Evolutionary conservation across 2,329 filamentous ascomycete genomes (phyloP), one percentile per base, ranked within the genome.

Genomic region (Colletotrichum somersetense): DNA sequence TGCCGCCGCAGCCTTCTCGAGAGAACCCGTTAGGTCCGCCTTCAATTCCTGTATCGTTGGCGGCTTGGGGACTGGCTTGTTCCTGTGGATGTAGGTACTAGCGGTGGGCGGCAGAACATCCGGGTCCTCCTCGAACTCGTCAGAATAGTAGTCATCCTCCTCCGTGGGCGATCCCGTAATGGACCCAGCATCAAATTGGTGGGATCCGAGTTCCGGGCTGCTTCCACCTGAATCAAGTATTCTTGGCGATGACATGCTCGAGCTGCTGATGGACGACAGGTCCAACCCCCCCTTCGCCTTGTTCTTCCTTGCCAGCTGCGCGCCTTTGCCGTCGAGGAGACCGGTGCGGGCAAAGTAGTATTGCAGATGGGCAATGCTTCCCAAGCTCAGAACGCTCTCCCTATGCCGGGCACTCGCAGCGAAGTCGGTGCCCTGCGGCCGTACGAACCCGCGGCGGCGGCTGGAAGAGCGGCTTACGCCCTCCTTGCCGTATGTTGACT

Each of bases 301-400:
- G 78, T 89, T 91, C 80, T 92, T 92, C 77, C 92, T 92, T 30
- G 93, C 92, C 71, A 97, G 84, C 80, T 97, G 93, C 66, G 91
- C 96, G 46, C 95, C 96, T 80, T 98, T 98, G 68, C 96, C 95
- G 79, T 99, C 96, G 62, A 99, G 84, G 74, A 99, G 84, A 7
- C 96, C 96, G 0, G 96, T 99, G 72, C 96, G 89, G 46, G 96
- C 96, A 84, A 99, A 99, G 83, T 98, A 99, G 83, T 98, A 97
- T 82, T 99, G 96, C 78, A 99, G 86, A 84, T 99, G 96, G 67
- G 95, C 94, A 77, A 99, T 99, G 82, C 95, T 98, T 66, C 96
- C 96, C 74, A 99, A 84, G 79, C 94, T 97, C 89, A 98, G 92
- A 75, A 99, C 96, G 79, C 95, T 98, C 81, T 99, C 96, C 74